Evolutionary conservation across 768 basidiomycete genomes (phyloP), one percentile per base, ranked within the genome.

Genomic region (Mycena galericulata): DNA sequence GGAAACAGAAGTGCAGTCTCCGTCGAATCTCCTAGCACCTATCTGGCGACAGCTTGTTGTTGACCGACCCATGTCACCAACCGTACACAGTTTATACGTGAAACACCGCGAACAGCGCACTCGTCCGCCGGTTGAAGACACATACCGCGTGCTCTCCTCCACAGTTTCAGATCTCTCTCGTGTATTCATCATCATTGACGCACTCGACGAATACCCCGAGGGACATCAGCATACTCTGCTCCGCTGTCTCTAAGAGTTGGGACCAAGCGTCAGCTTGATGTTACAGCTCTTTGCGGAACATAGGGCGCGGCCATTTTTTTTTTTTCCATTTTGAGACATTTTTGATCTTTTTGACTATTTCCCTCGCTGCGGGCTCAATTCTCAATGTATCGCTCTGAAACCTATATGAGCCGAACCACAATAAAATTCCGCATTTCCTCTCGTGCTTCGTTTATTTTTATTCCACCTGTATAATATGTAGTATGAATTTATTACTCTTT

Each of bases 161-260:
- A 26, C 40, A 4, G 22, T 46, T 24, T 12, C 24, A 2, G 32
- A n/a, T 11, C 49, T 29, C 49, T 27, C 27, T 3, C 47, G 27
- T 20, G 24, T 34, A 4, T 61, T 20, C 26, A 3, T 49, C 6
- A 24, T 61, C 12, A 6, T 61, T 7, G 59, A 61, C 34, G 59
- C 59, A 2, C 20, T 49, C 27, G 59, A 61, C 26, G 59, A 61
- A 49, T 61, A 49, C 32, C 45, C 32, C 14, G 40, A 40, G 34
- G 45, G 34, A 12, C 34, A 34, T 22, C 14, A 26, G 9, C n/a
- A 61, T 49, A 26, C n/a, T 5, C 26, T 63, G 18, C 45, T 61
- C 24, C 3, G 29, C 7, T 24, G 14, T 12, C 6, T 60, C 9
- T 8, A 3, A 14, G 27, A 7, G 27, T 9, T 45, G 2, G 29